Conservation (phyloP, 23 red algal species). For the Gracilaria gracilis region DNA sequence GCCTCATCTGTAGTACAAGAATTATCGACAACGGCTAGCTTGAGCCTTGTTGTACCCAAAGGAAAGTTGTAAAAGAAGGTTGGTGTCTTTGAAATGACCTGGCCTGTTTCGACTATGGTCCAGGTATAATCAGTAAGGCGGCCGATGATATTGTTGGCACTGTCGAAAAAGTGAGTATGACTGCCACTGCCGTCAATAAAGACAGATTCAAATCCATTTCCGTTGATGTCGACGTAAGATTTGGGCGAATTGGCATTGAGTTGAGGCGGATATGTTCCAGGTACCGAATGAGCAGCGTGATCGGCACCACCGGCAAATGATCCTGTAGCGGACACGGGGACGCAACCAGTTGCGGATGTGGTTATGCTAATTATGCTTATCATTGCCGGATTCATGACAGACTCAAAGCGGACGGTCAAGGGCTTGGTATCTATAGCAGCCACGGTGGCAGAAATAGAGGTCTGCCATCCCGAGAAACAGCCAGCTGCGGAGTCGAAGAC, state of each 20-base stretch:
- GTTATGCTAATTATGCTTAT: constrained; percentile 36
- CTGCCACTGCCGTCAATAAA: constrained; percentile 48
- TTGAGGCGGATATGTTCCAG: constrained; percentile 60
- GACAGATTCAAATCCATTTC: constrained; percentile 48
- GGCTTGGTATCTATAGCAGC: constrained; percentile 21
- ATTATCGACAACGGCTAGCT: constrained; percentile 52
- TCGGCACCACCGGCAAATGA: constrained; percentile 21
- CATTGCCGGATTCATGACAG: constrained; percentile 26
- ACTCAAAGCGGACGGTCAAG: constrained; percentile 18
- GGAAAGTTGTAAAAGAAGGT: constrained; percentile 66
- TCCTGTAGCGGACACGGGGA: constrained; percentile 1
- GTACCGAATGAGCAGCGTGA: constrained; percentile 71
- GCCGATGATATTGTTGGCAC: constrained; percentile 63
- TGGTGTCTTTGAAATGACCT: constrained; percentile 34
- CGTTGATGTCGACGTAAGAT: constrained; percentile 62
- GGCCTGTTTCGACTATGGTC: constrained; percentile 64
- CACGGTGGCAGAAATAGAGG: constrained; percentile 3
- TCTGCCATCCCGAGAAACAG: constrained; percentile 17
- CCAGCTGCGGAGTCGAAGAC: constrained; percentile 27
- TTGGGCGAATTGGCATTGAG: constrained; percentile 54
- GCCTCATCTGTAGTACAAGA: constrained; percentile 59
- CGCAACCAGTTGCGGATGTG: background rate
- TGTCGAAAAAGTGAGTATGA: constrained; percentile 76
- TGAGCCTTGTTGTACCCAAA: constrained; percentile 64
- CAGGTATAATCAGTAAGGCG: constrained; percentile 56